Evolutionary conservation across 331 rosid species (phyloP).

Genomic region (Pyracantha coccinea): DNA sequence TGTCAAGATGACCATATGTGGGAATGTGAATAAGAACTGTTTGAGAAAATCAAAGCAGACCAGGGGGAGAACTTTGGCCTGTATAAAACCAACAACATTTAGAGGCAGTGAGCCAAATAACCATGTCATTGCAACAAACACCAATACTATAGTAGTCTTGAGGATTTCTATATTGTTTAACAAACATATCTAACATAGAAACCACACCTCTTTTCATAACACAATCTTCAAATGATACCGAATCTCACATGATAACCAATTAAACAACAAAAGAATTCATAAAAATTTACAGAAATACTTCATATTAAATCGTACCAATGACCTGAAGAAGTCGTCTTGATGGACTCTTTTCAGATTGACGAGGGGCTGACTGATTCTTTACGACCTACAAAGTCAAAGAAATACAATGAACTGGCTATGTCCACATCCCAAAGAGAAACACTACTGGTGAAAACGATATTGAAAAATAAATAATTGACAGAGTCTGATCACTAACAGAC

Average conservation of each 20-base stretch:
- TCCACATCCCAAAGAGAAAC: constrained; percentile 5
- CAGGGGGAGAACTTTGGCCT: background rate
- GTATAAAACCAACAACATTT: background rate
- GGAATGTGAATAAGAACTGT: background rate
- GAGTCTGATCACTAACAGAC: background rate
- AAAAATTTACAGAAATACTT: background rate
- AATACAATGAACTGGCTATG: constrained; percentile 16
- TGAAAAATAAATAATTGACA: background rate
- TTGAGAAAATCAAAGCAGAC: background rate
- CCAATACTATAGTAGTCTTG: background rate
- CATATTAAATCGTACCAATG: constrained; percentile 59
- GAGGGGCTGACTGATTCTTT: constrained; percentile 62
- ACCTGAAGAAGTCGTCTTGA: constrained; percentile 80
- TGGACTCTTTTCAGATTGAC: constrained; percentile 58
- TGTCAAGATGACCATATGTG: background rate
- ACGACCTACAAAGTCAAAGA: constrained; percentile 41
- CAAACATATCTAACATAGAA: background rate
- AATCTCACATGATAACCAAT: background rate
- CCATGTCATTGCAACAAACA: background rate
- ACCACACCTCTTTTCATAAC: background rate
- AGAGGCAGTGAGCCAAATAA: background rate
- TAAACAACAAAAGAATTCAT: background rate
- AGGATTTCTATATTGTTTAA: background rate
- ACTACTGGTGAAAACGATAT: constrained; percentile 2
- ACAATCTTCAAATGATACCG: background rate